These are phyloP conservation scores for Boletellus sp. DNA, from an alignment of 1,284 basidiomycete genomes.

Conservation along the genomic window DNA sequence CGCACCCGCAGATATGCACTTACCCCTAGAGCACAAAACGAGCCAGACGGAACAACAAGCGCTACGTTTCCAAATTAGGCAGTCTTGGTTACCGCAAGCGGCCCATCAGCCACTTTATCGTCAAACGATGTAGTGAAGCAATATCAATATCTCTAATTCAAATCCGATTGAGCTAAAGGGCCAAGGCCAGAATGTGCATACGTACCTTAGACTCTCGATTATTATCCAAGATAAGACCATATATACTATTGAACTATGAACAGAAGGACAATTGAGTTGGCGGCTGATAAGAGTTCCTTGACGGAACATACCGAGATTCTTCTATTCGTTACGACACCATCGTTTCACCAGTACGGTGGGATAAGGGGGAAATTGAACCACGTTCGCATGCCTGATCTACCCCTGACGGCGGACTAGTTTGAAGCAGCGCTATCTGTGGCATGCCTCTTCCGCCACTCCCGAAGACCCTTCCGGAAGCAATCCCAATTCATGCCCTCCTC, in stretches of 20 bases:
- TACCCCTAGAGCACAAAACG: neutral
- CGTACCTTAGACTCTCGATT: neutral
- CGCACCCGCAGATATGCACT: neutral
- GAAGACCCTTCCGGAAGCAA: conserved; percentile 59
- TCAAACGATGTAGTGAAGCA: conserved; percentile 1
- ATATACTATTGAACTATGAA: neutral
- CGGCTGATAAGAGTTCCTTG: neutral
- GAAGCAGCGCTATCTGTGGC: conserved; percentile 3
- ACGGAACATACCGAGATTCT: conserved; percentile 10
- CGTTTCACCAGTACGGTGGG: neutral
- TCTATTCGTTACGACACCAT: neutral
- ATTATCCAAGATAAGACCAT: conserved; percentile 14
- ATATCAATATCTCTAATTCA: neutral
- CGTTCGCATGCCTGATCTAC: neutral
- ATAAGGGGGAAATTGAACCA: neutral
- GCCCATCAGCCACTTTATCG: conserved; percentile 3
- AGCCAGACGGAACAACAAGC: conserved; percentile 1
- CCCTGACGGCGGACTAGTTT: conserved; percentile 5
- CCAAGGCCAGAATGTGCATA: neutral
- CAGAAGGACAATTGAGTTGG: neutral
- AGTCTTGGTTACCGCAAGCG: neutral
- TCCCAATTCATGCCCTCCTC: conserved; percentile 49
- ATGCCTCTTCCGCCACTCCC: conserved; percentile 52
- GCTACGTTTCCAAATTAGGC: neutral
- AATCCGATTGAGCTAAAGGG: neutral